A percentile compares a stretch with the other conserved stretches of the same genome.
phyloP scores from a whole-genome alignment of 805 yeast species.

The Wickerhamomyces subpelliculosus region DNA sequence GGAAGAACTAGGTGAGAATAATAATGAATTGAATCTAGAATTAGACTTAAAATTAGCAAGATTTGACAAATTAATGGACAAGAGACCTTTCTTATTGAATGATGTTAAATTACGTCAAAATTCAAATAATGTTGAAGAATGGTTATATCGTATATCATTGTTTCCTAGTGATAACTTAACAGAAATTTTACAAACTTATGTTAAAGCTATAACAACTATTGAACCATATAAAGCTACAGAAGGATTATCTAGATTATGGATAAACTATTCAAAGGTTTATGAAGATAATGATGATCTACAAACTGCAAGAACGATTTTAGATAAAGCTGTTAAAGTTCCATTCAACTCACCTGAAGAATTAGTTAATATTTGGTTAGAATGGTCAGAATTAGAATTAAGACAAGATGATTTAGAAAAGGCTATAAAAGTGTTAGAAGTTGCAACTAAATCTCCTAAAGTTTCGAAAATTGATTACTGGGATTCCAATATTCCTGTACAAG shows the following conservation, averaged over 20 bases:
- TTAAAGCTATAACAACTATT: slow-evolving; percentile 57
- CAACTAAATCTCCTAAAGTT: slow-evolving; percentile 32
- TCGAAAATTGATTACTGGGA: slow-evolving; percentile 33
- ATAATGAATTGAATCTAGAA: slow-evolving; percentile 20
- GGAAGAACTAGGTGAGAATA: slow-evolving; percentile 13
- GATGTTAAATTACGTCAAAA: slow-evolving; percentile 63
- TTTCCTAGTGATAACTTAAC: slow-evolving; percentile 31
- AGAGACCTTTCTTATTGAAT: slow-evolving; percentile 51
- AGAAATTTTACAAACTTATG: slow-evolving; percentile 49
- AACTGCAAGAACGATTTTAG: slow-evolving; percentile 56
- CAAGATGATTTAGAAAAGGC: slow-evolving; percentile 40
- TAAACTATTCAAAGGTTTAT: slow-evolving; percentile 59
- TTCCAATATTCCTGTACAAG: slow-evolving; percentile 42
- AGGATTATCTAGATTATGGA: slow-evolving; percentile 60
- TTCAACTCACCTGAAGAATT: slow-evolving; percentile 56
- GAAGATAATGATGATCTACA: slow-evolving; percentile 44
- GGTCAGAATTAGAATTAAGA: slow-evolving; percentile 64
- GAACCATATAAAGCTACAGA: slow-evolving; percentile 47
- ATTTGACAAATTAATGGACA: slow-evolving; percentile 50
- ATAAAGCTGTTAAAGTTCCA: slow-evolving; percentile 66
- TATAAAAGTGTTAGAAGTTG: slow-evolving; percentile 32
- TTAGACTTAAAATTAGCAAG: slow-evolving; percentile 38
- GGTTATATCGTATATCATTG: slow-evolving; percentile 58
- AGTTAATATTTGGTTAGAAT: slow-evolving; percentile 61
- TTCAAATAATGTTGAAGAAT: slow-evolving; percentile 52